Conservation (phyloP, 2,329 filamentous ascomycete species). For the Neonectria magnoliae region DNA sequence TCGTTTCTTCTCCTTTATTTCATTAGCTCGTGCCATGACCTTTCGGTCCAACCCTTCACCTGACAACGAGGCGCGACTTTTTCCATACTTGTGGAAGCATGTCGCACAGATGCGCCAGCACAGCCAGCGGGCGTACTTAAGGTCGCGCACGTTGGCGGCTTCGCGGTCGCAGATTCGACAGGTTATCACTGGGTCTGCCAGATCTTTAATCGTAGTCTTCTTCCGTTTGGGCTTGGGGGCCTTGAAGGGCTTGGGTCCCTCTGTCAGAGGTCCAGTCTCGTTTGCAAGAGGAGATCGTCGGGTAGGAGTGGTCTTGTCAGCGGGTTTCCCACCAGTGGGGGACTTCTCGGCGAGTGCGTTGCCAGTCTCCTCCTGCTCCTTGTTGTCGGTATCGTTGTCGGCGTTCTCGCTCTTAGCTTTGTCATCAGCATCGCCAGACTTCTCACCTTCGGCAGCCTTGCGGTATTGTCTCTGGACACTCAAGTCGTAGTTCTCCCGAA, state of each 20-base stretch:
- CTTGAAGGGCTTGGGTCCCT: not conserved
- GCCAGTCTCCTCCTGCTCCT: not conserved
- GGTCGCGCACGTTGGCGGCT: not conserved
- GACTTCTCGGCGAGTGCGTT: no score
- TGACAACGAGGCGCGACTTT: not conserved
- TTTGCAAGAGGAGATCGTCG: no score
- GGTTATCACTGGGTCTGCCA: not conserved
- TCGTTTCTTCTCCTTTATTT: not conserved
- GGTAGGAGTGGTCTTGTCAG: no score
- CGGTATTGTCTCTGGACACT: not conserved
- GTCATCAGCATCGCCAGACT: not conserved
- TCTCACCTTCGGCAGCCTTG: not conserved
- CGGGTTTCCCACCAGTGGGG: no score
- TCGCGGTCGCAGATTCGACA: not conserved
- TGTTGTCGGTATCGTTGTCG: not conserved
- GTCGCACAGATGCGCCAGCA: constrained; percentile 1
- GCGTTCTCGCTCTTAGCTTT: not conserved
- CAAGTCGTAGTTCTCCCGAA: not conserved
- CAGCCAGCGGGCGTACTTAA: constrained; percentile 5
- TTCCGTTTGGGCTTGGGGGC: not conserved
- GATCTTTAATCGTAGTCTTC: not conserved
- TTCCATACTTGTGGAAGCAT: not conserved
- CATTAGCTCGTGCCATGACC: not conserved
- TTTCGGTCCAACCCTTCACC: not conserved
- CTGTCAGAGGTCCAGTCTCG: no score